Percentiles rank a stretch among this genome's conserved stretches.
phyloP scores from a whole-genome alignment of 2,329 filamentous ascomycete species.

The Fusarium staphyleae region DNA sequence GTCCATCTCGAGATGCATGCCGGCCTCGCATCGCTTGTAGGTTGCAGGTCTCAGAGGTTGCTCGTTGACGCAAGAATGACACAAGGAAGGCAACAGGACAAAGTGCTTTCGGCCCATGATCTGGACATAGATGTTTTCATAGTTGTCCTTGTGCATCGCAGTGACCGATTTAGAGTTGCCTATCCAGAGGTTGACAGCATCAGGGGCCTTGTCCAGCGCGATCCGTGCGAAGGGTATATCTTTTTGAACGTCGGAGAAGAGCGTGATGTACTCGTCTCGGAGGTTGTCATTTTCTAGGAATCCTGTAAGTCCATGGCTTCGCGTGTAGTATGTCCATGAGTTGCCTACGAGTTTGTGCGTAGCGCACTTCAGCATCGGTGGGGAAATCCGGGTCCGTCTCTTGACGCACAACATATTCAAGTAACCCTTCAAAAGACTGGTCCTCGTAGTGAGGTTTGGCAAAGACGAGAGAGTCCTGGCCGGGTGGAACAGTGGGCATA shows the following conservation, averaged over 20 bases:
- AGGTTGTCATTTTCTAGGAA: constrained; percentile 79
- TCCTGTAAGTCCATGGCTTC: neutral
- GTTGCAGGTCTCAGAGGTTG: constrained; percentile 61
- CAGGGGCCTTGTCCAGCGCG: constrained; percentile 69
- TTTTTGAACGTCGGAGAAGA: constrained; percentile 68
- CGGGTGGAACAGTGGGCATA: constrained; percentile 43
- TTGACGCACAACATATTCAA: constrained; percentile 67
- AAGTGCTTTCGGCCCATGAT: constrained; percentile 78
- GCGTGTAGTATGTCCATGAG: neutral
- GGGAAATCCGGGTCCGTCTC: constrained; percentile 52
- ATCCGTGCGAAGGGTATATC: constrained; percentile 76
- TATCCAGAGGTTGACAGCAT: constrained; percentile 85
- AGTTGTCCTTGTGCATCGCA: constrained; percentile 81
- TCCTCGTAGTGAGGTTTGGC: constrained; percentile 75
- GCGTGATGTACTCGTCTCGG: constrained; percentile 70
- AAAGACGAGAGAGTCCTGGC: constrained; percentile 56
- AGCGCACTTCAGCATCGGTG: constrained; percentile 61
- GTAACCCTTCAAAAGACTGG: constrained; percentile 67
- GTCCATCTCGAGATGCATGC: constrained; percentile 47
- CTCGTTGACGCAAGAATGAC: constrained; percentile 74
- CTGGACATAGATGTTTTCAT: constrained; percentile 86
- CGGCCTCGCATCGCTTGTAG: constrained; percentile 56
- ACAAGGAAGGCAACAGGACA: constrained; percentile 74
- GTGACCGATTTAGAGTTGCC: constrained; percentile 75
- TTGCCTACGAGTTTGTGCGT: constrained; percentile 74